These are phyloP conservation scores for Rugonectria rugulosa DNA, from an alignment of 2,329 filamentous ascomycete genomes.

Conservation along the genomic window DNA sequence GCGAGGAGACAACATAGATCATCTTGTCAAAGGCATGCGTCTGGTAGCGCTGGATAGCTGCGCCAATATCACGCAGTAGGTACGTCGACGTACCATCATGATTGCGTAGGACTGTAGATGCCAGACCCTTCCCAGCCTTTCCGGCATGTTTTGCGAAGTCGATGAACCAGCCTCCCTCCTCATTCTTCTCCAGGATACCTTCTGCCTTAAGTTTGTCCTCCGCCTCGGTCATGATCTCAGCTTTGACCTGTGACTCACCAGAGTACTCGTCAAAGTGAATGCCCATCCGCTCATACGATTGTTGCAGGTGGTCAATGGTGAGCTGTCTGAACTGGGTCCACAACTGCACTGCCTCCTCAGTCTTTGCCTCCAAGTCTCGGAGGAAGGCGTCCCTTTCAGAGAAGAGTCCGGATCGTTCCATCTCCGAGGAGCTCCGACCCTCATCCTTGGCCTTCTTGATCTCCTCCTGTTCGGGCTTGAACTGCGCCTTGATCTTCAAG, in stretches of 20 bases:
- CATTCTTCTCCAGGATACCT: constrained; percentile 66
- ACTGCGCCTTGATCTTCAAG: constrained; percentile 68
- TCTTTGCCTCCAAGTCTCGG: constrained; percentile 63
- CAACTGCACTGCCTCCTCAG: constrained; percentile 56
- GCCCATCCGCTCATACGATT: constrained; percentile 60
- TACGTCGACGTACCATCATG: constrained; percentile 53
- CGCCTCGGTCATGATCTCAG: constrained; percentile 63
- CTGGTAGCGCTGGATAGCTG: constrained; percentile 67
- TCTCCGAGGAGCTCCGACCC: constrained; percentile 42
- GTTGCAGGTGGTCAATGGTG: constrained; percentile 59
- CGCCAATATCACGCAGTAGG: constrained; percentile 75
- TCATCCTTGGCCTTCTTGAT: constrained; percentile 56
- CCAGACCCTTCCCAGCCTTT: constrained; percentile 62
- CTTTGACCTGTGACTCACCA: constrained; percentile 67
- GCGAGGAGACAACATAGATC: constrained; percentile 77
- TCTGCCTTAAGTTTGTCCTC: constrained; percentile 65
- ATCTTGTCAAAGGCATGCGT: constrained; percentile 74
- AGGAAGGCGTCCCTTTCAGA: constrained; percentile 63
- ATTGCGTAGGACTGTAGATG: constrained; percentile 70
- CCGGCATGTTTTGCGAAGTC: constrained; percentile 76
- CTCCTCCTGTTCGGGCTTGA: constrained; percentile 67
- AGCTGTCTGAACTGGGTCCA: constrained; percentile 62
- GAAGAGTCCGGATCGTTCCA: constrained; percentile 44
- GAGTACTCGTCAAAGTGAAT: constrained; percentile 66
- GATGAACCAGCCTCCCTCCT: constrained; percentile 72